These are phyloP conservation scores for Cyclotella cryptica DNA, from an alignment of 108 stramenopile genomes.

Conservation along the genomic window DNA sequence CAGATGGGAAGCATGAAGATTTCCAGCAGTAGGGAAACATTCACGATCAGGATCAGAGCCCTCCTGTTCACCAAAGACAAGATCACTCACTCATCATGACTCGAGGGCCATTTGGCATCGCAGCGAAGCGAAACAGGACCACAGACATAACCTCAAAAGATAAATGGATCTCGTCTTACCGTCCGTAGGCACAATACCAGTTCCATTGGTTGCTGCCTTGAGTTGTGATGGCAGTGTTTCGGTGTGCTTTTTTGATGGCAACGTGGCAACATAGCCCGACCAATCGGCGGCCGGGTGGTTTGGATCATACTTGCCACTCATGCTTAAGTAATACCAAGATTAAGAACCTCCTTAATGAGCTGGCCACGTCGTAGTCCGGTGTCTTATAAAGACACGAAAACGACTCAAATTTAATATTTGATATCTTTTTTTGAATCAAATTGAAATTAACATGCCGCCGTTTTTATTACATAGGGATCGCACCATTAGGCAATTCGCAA, in stretches of 20 bases:
- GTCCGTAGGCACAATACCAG: slow-evolving; percentile 22
- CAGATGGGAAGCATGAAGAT: no score
- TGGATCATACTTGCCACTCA: slow-evolving; percentile 35
- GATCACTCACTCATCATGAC: no score
- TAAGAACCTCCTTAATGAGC: no score
- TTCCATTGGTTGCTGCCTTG: not conserved
- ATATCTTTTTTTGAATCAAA: not conserved
- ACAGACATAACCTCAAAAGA: no score
- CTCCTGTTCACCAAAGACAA: no score
- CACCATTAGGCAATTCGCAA: no score
- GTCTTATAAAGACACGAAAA: no score
- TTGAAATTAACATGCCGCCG: not conserved
- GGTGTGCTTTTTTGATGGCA: slow-evolving; percentile 41
- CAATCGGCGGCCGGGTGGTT: slow-evolving; percentile 58
- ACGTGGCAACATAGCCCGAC: slow-evolving; percentile 48
- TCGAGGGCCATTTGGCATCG: no score
- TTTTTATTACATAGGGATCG: not conserved
- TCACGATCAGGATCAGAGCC: no score
- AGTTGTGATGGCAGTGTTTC: slow-evolving; percentile 35
- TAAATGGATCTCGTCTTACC: not conserved
- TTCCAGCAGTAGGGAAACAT: no score
- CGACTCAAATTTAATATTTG: not conserved
- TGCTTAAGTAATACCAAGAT: not conserved
- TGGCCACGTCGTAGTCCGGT: not conserved
- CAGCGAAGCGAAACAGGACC: no score